Evolutionary conservation across 305 asterid species (phyloP).

Genomic region (Andrographis paniculata): DNA sequence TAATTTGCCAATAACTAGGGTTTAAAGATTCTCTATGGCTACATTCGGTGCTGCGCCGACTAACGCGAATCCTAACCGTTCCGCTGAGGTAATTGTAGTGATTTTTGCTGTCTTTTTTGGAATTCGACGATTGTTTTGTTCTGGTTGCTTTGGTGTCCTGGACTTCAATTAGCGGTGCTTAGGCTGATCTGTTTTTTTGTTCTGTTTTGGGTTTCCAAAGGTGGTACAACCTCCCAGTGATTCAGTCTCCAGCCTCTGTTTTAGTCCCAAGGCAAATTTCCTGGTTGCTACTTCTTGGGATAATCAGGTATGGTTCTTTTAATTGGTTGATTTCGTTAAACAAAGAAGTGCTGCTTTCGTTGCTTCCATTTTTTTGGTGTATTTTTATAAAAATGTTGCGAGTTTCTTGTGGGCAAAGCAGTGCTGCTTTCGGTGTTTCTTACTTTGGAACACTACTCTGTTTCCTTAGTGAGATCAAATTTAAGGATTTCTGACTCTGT

Average conservation of each 20-base stretch:
- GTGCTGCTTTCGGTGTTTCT: too few species aligned
- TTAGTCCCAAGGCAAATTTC: slow-evolving; percentile 36
- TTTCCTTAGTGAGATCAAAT: too few species aligned
- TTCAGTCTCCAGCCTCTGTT: slow-evolving; percentile 33
- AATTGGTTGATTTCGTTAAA: background rate
- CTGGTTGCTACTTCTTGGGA: slow-evolving; percentile 44
- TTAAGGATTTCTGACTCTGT: background rate
- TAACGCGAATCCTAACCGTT: slow-evolving; percentile 32
- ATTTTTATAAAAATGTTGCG: too few species aligned
- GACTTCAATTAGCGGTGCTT: background rate
- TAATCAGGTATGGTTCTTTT: slow-evolving; percentile 26
- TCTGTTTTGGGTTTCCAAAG: slow-evolving; percentile 15
- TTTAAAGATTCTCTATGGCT: slow-evolving; percentile 20
- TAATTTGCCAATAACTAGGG: slow-evolving; percentile 15
- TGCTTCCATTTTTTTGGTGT: slow-evolving; percentile 4
- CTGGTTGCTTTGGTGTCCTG: background rate
- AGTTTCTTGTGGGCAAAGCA: too few species aligned
- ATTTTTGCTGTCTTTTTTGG: background rate
- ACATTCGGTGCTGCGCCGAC: slow-evolving; percentile 26
- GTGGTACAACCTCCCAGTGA: slow-evolving; percentile 36
- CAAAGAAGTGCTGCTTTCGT: background rate
- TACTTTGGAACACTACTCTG: too few species aligned
- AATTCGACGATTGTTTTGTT: too few species aligned
- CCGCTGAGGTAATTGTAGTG: slow-evolving; percentile 24
- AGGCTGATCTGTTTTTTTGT: background rate